Conservation (phyloP, 2,329 filamentous ascomycete genomes). For the Dactylellina leptospora region DNA sequence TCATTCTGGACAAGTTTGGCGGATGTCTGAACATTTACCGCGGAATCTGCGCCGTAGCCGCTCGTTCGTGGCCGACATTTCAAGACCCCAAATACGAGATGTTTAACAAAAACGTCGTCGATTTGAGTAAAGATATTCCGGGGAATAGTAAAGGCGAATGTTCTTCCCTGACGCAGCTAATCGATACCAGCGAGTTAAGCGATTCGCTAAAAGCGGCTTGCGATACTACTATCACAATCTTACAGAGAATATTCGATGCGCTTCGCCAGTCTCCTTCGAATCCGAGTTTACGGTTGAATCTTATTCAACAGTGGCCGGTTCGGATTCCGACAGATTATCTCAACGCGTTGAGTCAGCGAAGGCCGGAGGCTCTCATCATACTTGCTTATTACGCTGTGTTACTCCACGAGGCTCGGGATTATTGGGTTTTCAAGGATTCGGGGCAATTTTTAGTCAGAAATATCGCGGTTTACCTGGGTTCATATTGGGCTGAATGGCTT, state of each 20-base stretch:
- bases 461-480: constrained; percentile 56
- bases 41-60: not conserved
- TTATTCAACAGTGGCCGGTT: constrained; percentile 10
- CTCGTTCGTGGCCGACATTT: too few species aligned
- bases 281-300: not conserved
- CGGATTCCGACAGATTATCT: constrained; percentile 56
- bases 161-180: too few species aligned
- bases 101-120: too few species aligned
- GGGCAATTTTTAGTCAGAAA: constrained; percentile 57
- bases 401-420: constrained; percentile 58
- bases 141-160: too few species aligned
- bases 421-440: constrained; percentile 59
- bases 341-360: constrained; percentile 59
- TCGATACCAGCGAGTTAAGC: too few species aligned
- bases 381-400: constrained; percentile 63
- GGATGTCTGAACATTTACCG: not conserved
- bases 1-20: not conserved
- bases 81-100: too few species aligned
- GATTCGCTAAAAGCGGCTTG: too few species aligned
- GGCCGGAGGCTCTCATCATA: constrained; percentile 62
- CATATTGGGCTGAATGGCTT: constrained; percentile 8
- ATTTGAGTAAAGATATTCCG: too few species aligned
- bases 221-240: not conserved
- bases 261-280: not conserved
- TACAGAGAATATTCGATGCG: not conserved